Evolutionary conservation across 176 grass and related monocot species (phyloP).

Genomic region (Oryza glumipatula): DNA sequence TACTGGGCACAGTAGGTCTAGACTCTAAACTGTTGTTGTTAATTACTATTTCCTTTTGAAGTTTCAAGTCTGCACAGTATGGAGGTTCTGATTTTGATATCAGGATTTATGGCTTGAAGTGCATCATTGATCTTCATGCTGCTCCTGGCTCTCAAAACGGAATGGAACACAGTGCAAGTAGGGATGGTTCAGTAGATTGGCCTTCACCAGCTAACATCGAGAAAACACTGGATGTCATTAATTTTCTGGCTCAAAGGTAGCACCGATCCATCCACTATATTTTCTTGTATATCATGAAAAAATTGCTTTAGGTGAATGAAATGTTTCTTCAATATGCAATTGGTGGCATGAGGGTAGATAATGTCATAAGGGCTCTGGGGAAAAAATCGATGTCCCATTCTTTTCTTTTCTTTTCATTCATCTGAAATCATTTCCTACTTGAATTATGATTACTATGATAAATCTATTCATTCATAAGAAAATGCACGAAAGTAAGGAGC

Average conservation of each 20-base stretch:
- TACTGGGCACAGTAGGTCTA: slow-evolving; percentile 88
- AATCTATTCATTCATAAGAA: neutral
- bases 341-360: slow-evolving; percentile 21
- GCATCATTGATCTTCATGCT: slow-evolving; percentile 96
- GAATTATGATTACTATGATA: neutral
- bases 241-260: slow-evolving; percentile 82
- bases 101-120: slow-evolving; percentile 81
- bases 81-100: slow-evolving; percentile 41
- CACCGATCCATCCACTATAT: slow-evolving; percentile 18
- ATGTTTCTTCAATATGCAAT: slow-evolving; percentile 10
- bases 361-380: neutral
- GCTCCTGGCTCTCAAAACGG: slow-evolving; percentile 92
- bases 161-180: slow-evolving; percentile 91
- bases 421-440: neutral
- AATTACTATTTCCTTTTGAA: slow-evolving; percentile 14
- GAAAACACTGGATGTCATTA: slow-evolving; percentile 71
- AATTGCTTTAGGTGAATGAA: neutral
- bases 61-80: slow-evolving; percentile 35
- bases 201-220: slow-evolving; percentile 63
- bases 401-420: neutral
- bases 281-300: neutral
- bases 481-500: neutral
- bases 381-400: neutral
- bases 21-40: slow-evolving; percentile 47
- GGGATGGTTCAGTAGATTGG: slow-evolving; percentile 87